Evolutionary conservation across 495 filamentous ascomycete species (phyloP).

Genomic region (Tuber umbilicatum): DNA sequence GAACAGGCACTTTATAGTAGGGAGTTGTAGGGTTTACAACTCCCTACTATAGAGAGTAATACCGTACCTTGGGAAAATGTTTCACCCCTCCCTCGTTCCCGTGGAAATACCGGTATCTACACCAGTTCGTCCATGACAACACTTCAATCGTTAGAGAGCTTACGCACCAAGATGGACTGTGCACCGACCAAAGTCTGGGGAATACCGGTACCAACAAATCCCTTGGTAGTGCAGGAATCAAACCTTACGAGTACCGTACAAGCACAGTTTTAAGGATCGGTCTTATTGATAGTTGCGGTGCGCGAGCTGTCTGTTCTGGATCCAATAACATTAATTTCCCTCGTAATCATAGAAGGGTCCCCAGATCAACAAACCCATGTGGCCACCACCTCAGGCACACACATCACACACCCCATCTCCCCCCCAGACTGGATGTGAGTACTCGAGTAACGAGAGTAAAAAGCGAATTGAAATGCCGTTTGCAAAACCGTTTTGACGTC

Average conservation of each 20-base stretch:
- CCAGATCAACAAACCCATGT: neutral
- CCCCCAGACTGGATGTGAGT: neutral
- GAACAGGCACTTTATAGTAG: neutral
- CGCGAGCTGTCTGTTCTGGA: neutral
- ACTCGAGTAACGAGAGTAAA: neutral
- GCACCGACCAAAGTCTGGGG: no score
- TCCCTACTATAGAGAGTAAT: neutral
- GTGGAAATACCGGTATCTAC: neutral
- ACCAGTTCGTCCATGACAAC: neutral
- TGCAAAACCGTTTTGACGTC: constrained; percentile 1
- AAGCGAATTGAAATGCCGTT: neutral
- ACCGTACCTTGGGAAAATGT: neutral
- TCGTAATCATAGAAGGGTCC: neutral
- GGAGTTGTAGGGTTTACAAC: no score
- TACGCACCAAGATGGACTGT: neutral
- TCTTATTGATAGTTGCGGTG: neutral
- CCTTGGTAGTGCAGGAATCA: no score
- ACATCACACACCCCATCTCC: neutral
- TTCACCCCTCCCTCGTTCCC: neutral
- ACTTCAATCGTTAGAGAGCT: neutral
- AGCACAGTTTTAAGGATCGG: neutral
- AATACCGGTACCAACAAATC: no score
- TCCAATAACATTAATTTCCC: neutral
- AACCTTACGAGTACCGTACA: no score
- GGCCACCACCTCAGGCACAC: neutral